Conservation (phyloP, 2,329 filamentous ascomycete species). For the Trichoderma atroviride region DNA sequence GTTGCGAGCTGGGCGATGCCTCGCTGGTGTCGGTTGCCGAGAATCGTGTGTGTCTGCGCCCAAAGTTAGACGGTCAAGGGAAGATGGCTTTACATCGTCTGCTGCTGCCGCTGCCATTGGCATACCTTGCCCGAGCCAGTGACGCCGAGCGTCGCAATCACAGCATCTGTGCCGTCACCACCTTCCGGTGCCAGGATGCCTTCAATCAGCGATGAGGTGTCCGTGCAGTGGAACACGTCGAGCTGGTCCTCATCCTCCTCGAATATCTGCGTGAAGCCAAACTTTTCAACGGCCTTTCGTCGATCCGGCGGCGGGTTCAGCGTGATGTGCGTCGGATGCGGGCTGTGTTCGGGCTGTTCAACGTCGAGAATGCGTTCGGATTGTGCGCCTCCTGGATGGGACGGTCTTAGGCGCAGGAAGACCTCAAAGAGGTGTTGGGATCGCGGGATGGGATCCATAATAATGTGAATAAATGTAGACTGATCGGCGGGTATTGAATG, state of each 20-base stretch:
- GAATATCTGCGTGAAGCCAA: constrained; percentile 92
- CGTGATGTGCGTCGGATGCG: constrained; percentile 68
- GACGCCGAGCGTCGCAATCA: constrained; percentile 89
- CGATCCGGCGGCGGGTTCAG: constrained; percentile 82
- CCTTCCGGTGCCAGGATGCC: constrained; percentile 75
- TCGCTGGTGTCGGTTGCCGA: constrained; percentile 83
- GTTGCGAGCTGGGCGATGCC: constrained; percentile 90
- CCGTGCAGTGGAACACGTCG: constrained; percentile 81
- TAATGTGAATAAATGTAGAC: neutral
- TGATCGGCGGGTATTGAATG: neutral
- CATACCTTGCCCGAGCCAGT: constrained; percentile 93
- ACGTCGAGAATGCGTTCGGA: constrained; percentile 77
- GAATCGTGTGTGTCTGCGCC: constrained; percentile 85
- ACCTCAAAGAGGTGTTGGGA: constrained; percentile 78
- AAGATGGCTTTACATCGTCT: neutral
- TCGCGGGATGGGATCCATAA: constrained; percentile 35
- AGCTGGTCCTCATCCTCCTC: constrained; percentile 83
- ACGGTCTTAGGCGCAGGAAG: constrained; percentile 81
- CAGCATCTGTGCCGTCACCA: constrained; percentile 80
- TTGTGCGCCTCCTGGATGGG: constrained; percentile 47
- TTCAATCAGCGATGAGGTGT: constrained; percentile 73
- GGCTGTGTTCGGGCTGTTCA: constrained; percentile 57
- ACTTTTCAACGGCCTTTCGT: constrained; percentile 87
- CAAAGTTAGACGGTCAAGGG: neutral
- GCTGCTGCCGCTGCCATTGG: neutral